Evolutionary conservation across 2,329 filamentous ascomycete species (phyloP), one percentile per base, ranked within the genome.

Genomic region (Paecilomyces fulvus): DNA sequence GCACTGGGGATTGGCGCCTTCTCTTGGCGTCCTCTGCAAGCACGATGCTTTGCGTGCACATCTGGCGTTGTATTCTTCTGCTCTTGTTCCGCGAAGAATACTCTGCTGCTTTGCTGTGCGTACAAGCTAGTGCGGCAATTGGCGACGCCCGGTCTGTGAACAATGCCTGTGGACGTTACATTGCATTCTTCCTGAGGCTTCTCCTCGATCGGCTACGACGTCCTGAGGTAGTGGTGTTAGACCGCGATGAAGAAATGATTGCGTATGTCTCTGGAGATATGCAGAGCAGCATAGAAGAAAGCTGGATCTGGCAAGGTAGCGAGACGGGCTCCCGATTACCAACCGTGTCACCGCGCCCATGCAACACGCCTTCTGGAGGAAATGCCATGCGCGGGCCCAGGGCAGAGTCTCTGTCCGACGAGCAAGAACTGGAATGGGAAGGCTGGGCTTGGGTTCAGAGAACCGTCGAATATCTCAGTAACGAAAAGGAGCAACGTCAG

Each of bases 221-320:
- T 23, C 73, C 74, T 14, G 70, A 72, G 1, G 62, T 69, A 0
- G 65, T 64, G 2, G 70, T 70, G 30, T 66, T 83, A 1, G 81
- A 84, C 50, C 78, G 79, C 2, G 92, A 99, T 65, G 92, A 97
- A 68, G 92, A 96, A 69, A 81, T 97, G 63, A 76, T 97, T 28
- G 89, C 86, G 0, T 96, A 96, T 65, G 84, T 89, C 0, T 92
- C 89, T 30, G 89, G 87, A 0, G 94, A 97, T 72, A 79, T 95
- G 65, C 92, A 97, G 72, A 88, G 87, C 1, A 84, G 82, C n/a
- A 79, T 81, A 0, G 87, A 91, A 54, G 83, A 83, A 33, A 86
- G 86, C 11, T 97, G 92, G 92, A 82, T 92, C 3, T 96, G 92
- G 92, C 75, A 82, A 65, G 79, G 82, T 30, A 79, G 80, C 33